Evolutionary conservation across 2,329 filamentous ascomycete species (phyloP).

Genomic region (Nannizziopsis arthrosporioides): DNA sequence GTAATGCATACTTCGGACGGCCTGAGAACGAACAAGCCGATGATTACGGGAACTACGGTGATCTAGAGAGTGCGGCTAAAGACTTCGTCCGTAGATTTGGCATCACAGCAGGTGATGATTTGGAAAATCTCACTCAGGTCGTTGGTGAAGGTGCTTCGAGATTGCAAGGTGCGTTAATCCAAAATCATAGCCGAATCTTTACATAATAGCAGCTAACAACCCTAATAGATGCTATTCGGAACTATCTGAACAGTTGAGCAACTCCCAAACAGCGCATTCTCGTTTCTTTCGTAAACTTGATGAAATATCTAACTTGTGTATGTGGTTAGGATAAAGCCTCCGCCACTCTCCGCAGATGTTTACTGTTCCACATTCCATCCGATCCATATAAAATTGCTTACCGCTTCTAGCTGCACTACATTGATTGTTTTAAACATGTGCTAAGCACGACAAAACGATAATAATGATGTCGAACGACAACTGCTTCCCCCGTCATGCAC

Average conservation of each 20-base stretch:
- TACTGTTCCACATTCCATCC: too few relatives aligned
- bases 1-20: slow-evolving; percentile 93
- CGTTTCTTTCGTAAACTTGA: slow-evolving; percentile 3
- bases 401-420: too few relatives aligned
- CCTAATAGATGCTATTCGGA: slow-evolving; percentile 35
- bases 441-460: too few relatives aligned
- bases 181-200: neutral
- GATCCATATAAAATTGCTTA: too few relatives aligned
- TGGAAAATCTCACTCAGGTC: slow-evolving; percentile 76
- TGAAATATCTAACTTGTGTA: slow-evolving; percentile 3
- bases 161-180: slow-evolving; percentile 54
- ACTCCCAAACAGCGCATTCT: slow-evolving; percentile 3
- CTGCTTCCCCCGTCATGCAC: too few relatives aligned
- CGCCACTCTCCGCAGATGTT: too few relatives aligned
- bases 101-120: slow-evolving; percentile 86
- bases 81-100: slow-evolving; percentile 94
- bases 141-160: slow-evolving; percentile 75
- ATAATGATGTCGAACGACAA: too few relatives aligned
- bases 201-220: too few relatives aligned
- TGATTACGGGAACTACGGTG: slow-evolving; percentile 60
- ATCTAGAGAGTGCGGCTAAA: slow-evolving; percentile 84
- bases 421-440: too few relatives aligned
- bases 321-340: slow-evolving; percentile 1
- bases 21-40: slow-evolving; percentile 68
- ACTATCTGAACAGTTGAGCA: slow-evolving; percentile 38